phyloP scores from a whole-genome alignment of 2,329 filamentous ascomycete genomes.

The Gnomoniopsis sp. region DNA sequence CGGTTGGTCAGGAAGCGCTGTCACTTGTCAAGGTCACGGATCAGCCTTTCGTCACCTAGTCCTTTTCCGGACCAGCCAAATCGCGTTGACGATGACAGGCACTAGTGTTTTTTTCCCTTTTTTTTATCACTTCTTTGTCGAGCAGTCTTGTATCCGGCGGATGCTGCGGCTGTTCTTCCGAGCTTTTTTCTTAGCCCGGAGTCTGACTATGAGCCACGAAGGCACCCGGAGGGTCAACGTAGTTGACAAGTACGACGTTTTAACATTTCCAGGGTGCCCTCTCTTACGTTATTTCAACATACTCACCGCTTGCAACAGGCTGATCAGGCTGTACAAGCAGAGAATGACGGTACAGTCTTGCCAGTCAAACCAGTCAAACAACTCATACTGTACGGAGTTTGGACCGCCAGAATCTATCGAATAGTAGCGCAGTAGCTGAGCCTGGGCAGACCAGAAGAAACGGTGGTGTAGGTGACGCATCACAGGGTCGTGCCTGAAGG shows the following conservation, averaged over 20 bases:
- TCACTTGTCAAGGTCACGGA: not conserved
- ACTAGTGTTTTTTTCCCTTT: too few species aligned
- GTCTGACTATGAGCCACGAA: too few species aligned
- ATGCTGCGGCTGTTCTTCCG: not conserved
- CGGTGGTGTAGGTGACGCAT: not conserved
- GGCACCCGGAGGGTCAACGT: too few species aligned
- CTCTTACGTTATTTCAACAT: too few species aligned
- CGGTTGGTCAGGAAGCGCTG: not conserved
- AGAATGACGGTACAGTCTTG: not conserved
- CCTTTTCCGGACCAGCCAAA: not conserved
- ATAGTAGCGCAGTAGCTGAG: too few species aligned
- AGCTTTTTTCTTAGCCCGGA: not conserved
- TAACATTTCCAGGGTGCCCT: too few species aligned
- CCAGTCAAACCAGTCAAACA: not conserved
- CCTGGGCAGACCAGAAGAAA: not conserved
- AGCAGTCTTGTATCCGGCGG: too few species aligned
- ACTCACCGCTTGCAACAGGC: too few species aligned
- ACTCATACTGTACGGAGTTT: not conserved
- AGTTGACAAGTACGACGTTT: too few species aligned
- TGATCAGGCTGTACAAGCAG: too few species aligned
- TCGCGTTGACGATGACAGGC: not conserved
- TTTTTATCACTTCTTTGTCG: too few species aligned
- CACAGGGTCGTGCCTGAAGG: not conserved
- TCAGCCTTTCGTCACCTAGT: not conserved
- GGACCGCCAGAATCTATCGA: too few species aligned